Conservation (phyloP, 164 flowering plant species). For the Dillenia turbinata region DNA sequence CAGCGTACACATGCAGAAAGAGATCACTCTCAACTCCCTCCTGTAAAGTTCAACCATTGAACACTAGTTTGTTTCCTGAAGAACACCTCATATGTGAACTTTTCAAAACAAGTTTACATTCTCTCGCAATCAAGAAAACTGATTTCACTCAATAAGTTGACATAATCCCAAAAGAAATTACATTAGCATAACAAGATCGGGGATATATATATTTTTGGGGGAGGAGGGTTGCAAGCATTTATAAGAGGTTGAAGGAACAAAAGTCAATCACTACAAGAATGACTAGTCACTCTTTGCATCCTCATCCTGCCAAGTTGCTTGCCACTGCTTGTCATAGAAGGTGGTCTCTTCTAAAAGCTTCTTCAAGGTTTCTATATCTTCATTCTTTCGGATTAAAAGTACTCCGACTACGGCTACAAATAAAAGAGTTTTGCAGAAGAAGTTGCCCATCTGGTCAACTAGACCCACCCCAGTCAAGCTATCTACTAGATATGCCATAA, state of each 20-base stretch:
- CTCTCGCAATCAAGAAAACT: too few relatives aligned
- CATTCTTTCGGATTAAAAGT: constrained; percentile 82
- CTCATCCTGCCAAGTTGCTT: constrained; percentile 96
- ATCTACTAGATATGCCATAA: constrained; percentile 95
- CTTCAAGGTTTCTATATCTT: constrained; percentile 77
- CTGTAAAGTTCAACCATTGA: too few relatives aligned
- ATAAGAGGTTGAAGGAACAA: constrained; percentile 1
- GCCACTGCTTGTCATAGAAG: constrained; percentile 98
- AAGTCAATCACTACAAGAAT: constrained; percentile 2
- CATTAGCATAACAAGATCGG: too few relatives aligned
- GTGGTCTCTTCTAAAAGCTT: constrained; percentile 84
- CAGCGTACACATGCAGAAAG: too few relatives aligned
- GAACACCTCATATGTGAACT: too few relatives aligned
- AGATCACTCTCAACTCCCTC: too few relatives aligned
- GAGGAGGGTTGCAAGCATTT: too few relatives aligned
- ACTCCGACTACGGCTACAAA: constrained; percentile 83
- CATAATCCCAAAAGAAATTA: too few relatives aligned
- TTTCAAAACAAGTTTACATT: too few relatives aligned
- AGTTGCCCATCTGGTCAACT: constrained; percentile 96
- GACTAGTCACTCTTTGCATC: constrained; percentile 33
- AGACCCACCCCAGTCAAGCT: constrained; percentile 96
- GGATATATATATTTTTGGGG: too few relatives aligned
- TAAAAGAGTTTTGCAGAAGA: constrained; percentile 90
- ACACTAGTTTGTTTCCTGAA: too few relatives aligned
- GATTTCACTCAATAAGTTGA: too few relatives aligned